Evolutionary conservation across 2,329 filamentous ascomycete species (phyloP).

Genomic region (Aureobasidium sp.): DNA sequence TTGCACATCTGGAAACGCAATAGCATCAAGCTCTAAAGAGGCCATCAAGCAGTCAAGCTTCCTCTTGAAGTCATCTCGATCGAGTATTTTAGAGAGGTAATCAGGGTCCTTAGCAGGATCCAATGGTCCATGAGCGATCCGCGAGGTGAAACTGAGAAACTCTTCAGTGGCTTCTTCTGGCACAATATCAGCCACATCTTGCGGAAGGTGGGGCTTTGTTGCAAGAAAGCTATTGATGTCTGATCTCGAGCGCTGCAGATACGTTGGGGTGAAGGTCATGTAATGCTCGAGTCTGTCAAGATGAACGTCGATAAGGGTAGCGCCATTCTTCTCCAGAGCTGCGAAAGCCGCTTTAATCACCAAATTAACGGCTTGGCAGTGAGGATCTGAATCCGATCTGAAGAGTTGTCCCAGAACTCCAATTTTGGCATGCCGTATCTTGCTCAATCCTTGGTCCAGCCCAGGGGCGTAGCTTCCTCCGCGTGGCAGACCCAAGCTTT

Average conservation of each 20-base stretch:
- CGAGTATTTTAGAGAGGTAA: not conserved
- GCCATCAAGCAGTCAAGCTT: not conserved
- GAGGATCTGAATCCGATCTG: conserved; percentile 28
- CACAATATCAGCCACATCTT: conserved; percentile 22
- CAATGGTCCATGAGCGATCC: not conserved
- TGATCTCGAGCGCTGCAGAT: conserved; percentile 30
- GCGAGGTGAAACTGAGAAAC: not conserved
- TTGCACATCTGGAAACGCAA: conserved; percentile 12
- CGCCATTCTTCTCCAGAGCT: conserved; percentile 26
- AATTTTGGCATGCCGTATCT: conserved; percentile 29
- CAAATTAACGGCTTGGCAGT: conserved; percentile 30
- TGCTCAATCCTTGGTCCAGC: conserved; percentile 22
- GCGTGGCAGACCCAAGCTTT: conserved; percentile 24
- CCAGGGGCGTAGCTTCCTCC: conserved; percentile 34
- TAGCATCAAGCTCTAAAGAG: not conserved
- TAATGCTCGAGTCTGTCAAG: conserved; percentile 32
- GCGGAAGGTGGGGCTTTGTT: conserved; percentile 42
- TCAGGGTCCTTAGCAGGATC: not conserved
- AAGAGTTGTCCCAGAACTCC: conserved; percentile 34
- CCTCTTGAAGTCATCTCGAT: not conserved
- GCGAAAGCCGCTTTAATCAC: conserved; percentile 28
- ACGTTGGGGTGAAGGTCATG: conserved; percentile 30
- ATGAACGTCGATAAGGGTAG: conserved; percentile 32
- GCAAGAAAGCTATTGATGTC: conserved; percentile 37
- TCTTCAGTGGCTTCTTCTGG: not conserved